Conservation (phyloP, 164 flowering plant genomes). For the Taxillus chinensis region DNA sequence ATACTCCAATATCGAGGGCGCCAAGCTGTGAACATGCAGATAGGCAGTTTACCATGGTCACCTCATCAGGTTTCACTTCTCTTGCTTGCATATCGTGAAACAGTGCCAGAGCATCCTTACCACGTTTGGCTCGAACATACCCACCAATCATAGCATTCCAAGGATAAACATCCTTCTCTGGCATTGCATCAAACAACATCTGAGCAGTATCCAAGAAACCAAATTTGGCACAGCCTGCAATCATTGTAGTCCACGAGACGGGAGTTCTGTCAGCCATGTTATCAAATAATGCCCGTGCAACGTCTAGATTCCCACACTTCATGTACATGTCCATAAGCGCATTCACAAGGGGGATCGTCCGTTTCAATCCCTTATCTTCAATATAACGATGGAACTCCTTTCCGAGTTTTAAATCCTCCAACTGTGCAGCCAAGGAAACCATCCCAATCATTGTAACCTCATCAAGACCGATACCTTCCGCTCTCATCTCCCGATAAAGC, state of each 20-base stretch:
- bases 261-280: conserved; percentile 35
- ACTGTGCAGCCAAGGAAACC: conserved; percentile 38
- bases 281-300: conserved; percentile 40
- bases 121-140: conserved; percentile 39
- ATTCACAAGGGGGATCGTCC: conserved; percentile 38
- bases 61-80: conserved; percentile 42
- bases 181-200: conserved; percentile 42
- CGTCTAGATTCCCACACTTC: conserved; percentile 47
- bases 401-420: conserved; percentile 39
- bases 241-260: conserved; percentile 61
- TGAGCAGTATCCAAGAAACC: conserved; percentile 38
- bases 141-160: conserved; percentile 74
- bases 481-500: conserved; percentile 32
- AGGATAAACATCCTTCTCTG: conserved; percentile 49
- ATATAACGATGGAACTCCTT: conserved; percentile 32
- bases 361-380: conserved; percentile 20
- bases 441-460: conserved; percentile 67
- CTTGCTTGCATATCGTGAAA: conserved; percentile 51
- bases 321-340: conserved; percentile 64
- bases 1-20: conserved; percentile 58
- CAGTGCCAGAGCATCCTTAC: conserved; percentile 49
- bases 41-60: conserved; percentile 49
- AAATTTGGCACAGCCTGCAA: conserved; percentile 39
- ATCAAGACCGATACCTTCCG: conserved; percentile 35
- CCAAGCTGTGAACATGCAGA: conserved; percentile 63